Evolutionary conservation across 345 rosid species (phyloP).

Genomic region (Eucalyptus curtisii): DNA sequence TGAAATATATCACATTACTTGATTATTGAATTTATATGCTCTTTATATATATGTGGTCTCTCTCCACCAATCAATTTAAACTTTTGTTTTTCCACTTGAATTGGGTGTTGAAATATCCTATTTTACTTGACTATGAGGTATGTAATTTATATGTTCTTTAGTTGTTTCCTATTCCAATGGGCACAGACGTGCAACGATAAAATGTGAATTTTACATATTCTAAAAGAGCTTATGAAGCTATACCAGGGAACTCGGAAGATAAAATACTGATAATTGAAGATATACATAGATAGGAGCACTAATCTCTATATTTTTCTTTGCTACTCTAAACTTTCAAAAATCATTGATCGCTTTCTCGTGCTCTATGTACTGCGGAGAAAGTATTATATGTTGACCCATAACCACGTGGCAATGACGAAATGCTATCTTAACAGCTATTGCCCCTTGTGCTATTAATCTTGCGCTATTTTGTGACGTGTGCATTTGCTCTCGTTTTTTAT

Average conservation of each 20-base stretch:
- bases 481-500: neutral
- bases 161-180: neutral
- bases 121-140: neutral
- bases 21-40: too few species aligned
- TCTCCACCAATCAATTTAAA: neutral
- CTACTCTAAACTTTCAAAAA: neutral
- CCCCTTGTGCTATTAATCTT: neutral
- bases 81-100: neutral
- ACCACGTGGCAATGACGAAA: rapidly evolving
- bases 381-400: too few species aligned
- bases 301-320: neutral
- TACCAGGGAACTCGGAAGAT: rapidly evolving
- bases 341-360: neutral
- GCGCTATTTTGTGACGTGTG: rapidly evolving
- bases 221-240: too few species aligned
- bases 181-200: too few species aligned
- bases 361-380: rapidly evolving
- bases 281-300: rapidly evolving
- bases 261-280: rapidly evolving
- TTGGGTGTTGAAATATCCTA: neutral
- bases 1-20: neutral
- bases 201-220: too few species aligned
- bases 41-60: rapidly evolving
- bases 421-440: neutral
- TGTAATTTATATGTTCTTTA: neutral